Conservation (phyloP, 352 stramenopile genomes). For the Lagenidium giganteum region DNA sequence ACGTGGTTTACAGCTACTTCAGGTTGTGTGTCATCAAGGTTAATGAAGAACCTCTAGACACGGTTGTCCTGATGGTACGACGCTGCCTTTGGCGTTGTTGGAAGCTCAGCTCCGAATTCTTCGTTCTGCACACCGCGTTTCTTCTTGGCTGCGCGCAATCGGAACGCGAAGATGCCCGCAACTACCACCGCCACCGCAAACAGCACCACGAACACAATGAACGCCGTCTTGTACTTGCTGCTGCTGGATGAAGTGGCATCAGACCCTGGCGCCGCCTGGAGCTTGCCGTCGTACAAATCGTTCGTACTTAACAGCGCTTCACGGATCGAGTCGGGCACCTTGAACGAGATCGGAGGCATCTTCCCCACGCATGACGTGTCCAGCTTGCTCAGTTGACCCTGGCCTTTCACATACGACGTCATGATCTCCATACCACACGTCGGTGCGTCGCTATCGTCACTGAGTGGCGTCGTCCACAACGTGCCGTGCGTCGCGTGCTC, state of each 20-base stretch:
- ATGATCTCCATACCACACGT: slow-evolving; percentile 45
- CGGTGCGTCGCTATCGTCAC: slow-evolving; percentile 9
- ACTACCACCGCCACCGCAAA: slow-evolving; percentile 21
- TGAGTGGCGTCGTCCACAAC: slow-evolving; percentile 26
- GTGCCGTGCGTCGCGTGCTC: slow-evolving; percentile 30
- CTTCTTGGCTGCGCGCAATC: slow-evolving; percentile 20
- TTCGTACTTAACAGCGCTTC: slow-evolving; percentile 26
- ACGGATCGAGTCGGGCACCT: slow-evolving; percentile 1
- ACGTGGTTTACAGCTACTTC: no score
- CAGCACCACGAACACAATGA: slow-evolving; percentile 40
- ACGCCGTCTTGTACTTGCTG: slow-evolving; percentile 29
- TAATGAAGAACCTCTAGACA: no score
- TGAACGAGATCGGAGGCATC: slow-evolving; percentile 27
- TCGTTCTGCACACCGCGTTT: no score
- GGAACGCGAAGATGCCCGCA: slow-evolving; percentile 22
- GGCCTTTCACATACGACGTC: slow-evolving; percentile 28
- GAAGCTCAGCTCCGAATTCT: no score
- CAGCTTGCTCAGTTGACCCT: slow-evolving; percentile 26
- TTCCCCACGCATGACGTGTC: slow-evolving; percentile 40
- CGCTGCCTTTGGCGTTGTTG: no score
- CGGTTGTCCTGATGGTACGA: no score
- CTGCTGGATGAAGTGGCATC: slow-evolving; percentile 1
- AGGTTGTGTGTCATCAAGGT: no score
- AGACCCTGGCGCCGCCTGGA: slow-evolving; percentile 10
- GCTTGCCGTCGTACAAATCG: slow-evolving; percentile 33